Conservation (phyloP, 2,329 filamentous ascomycete genomes). For the Coniella vitis region DNA sequence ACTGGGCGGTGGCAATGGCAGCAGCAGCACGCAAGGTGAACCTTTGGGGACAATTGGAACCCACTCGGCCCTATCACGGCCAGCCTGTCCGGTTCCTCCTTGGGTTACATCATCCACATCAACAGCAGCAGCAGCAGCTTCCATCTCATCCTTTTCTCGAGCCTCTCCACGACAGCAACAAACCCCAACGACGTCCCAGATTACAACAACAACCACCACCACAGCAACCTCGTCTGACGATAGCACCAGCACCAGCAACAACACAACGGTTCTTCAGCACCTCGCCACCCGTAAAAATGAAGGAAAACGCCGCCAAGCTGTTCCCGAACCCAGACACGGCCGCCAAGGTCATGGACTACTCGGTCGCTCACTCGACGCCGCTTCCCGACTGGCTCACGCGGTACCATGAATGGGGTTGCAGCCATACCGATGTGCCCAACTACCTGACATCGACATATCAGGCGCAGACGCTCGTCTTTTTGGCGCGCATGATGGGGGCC, state of each 20-base stretch:
- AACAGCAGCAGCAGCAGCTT: too few relatives aligned
- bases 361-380: constrained; percentile 33
- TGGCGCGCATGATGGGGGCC: constrained; percentile 34
- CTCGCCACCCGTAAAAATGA: constrained; percentile 25
- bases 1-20: too few relatives aligned
- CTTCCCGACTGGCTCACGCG: constrained; percentile 35
- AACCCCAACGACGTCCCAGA: too few relatives aligned
- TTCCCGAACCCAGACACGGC: constrained; percentile 36
- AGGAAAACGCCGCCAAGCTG: constrained; percentile 30
- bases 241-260: too few relatives aligned
- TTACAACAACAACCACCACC: not conserved
- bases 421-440: constrained; percentile 16
- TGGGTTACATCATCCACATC: too few relatives aligned
- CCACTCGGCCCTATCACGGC: too few relatives aligned
- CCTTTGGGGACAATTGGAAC: too few relatives aligned
- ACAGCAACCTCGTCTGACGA: not conserved
- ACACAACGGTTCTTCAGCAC: not conserved
- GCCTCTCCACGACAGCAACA: not conserved
- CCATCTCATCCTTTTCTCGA: not conserved
- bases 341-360: constrained; percentile 33
- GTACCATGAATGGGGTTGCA: constrained; percentile 30
- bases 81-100: too few relatives aligned
- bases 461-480: constrained; percentile 26
- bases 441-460: constrained; percentile 22
- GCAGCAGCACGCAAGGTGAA: too few relatives aligned